Base-by-base conservation (phyloP, 108 stramenopile genomes). In the Cyclotella choctawhatcheeana region DNA sequence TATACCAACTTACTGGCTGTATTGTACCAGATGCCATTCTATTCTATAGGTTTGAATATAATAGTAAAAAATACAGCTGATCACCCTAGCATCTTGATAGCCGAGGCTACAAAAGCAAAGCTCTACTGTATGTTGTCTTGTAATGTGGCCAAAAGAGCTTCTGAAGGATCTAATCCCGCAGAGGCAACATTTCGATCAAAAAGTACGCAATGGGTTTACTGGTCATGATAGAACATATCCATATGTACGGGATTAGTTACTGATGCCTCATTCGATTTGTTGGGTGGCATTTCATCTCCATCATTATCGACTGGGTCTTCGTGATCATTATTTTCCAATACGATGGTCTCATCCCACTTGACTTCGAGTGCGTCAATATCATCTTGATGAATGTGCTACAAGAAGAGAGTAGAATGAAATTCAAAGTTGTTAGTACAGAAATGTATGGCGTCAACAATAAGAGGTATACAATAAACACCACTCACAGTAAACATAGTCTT, bases 351-450 rank as follows among this genome's bases (percentile, higher is more conserved):
- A 35, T 71, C 71, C 78, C 78, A 79, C 33, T 73, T 79, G 30
- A 64, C 61, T 45, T 79, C 78, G 16, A 79, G 71, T 16, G 58
- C 52, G 17, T 68, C 44, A 61, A 73, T 71, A 71, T 71, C 61
- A 24, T 64, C 50, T 56, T 79, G 60, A 45, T 71, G 66, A 22
- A 79, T 50, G 22, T 73, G 69, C 78, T 79, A n/a, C 61, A 1
- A 22, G 18, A 21, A 16, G n/a, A n/a, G n/a, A n/a, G n/a, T n/a
- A n/a, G n/a, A n/a, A n/a, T n/a, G n/a, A n/a, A n/a, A n/a, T n/a
- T n/a, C n/a, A n/a, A n/a, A n/a, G n/a, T n/a, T n/a, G n/a, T n/a
- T n/a, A 52, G 37, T 17, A 56, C 13, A 47, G 3, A 2, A n/a
- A 47, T 31, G n/a, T 20, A 18, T 60, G 27, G 20, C 22, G 37